Evolutionary conservation across 352 stramenopile genomes (phyloP).

Genomic region (Globisporangium rhizosaccharum): DNA sequence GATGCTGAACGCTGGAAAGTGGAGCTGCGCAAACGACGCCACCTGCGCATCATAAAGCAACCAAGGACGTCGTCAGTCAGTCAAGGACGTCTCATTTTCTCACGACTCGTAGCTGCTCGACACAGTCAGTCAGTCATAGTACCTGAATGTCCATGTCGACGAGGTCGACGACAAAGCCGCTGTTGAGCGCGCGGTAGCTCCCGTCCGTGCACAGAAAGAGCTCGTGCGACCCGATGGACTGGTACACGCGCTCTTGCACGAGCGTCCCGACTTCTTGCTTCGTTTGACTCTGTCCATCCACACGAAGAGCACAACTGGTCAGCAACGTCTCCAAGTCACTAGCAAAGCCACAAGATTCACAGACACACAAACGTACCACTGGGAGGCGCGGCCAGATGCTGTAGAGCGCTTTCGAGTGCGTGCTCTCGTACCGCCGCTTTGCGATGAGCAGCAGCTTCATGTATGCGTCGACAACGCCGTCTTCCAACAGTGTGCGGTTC

Average conservation of each 20-base stretch:
- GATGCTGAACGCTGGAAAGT: constrained; percentile 68
- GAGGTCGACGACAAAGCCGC: constrained; percentile 58
- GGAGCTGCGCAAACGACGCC: constrained; percentile 62
- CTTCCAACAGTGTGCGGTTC: constrained; percentile 71
- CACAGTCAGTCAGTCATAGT: background rate
- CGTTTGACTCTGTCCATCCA: constrained; percentile 1
- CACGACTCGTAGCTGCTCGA: background rate
- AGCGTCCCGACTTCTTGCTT: constrained; percentile 32
- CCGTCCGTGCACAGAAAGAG: constrained; percentile 70
- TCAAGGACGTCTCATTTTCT: background rate
- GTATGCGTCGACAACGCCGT: constrained; percentile 56
- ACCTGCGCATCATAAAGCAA: constrained; percentile 27
- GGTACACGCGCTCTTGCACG: constrained; percentile 41
- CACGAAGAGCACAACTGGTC: background rate
- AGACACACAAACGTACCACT: background rate
- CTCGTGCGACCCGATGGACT: constrained; percentile 34
- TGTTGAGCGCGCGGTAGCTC: constrained; percentile 43
- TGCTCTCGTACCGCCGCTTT: constrained; percentile 35
- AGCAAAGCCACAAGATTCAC: background rate
- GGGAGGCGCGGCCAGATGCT: constrained; percentile 46
- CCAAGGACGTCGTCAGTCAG: constrained; percentile 5
- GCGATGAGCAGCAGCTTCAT: constrained; percentile 50
- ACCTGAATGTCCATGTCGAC: constrained; percentile 69
- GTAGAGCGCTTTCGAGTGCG: constrained; percentile 50
- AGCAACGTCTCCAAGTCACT: background rate